Conservation (phyloP, 1,139 yeast genomes). For the Entelexis sorbosivorans region DNA sequence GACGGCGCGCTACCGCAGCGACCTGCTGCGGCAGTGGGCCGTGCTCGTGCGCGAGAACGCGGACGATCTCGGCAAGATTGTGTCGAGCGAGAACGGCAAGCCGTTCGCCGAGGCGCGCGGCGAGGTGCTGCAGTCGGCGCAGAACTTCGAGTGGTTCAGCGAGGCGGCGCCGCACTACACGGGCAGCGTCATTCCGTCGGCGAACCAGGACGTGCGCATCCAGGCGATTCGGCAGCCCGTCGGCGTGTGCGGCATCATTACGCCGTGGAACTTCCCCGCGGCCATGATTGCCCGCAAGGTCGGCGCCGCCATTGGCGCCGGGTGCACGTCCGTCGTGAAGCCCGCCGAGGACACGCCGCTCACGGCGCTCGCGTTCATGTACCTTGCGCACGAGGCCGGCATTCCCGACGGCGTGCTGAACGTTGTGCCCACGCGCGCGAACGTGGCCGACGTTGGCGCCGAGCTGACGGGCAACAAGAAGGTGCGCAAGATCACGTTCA, state of each 20-base stretch:
- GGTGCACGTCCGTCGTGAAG: slow-evolving; percentile 80
- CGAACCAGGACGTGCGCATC: slow-evolving; percentile 46
- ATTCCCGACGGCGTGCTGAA: slow-evolving; percentile 79
- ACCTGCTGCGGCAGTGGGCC: slow-evolving; percentile 52
- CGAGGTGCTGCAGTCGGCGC: slow-evolving; percentile 66
- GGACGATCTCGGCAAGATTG: slow-evolving; percentile 62
- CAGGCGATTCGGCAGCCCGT: slow-evolving; percentile 65
- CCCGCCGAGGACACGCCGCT: slow-evolving; percentile 88
- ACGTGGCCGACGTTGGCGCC: slow-evolving; percentile 47
- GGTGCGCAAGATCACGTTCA: slow-evolving; percentile 70
- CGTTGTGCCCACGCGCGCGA: slow-evolving; percentile 48
- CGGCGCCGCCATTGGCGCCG: slow-evolving; percentile 88
- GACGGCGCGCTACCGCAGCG: slow-evolving; percentile 55
- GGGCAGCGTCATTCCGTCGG: slow-evolving; percentile 63
- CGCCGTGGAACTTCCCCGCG: slow-evolving; percentile 95
- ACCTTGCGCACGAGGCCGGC: slow-evolving; percentile 66
- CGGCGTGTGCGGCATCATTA: slow-evolving; percentile 82
- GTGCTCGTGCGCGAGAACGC: slow-evolving; percentile 51
- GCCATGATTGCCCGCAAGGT: slow-evolving; percentile 90
- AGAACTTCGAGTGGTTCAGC: slow-evolving; percentile 77
- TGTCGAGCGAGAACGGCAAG: slow-evolving; percentile 79
- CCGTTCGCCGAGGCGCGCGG: slow-evolving; percentile 65
- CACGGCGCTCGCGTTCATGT: slow-evolving; percentile 70
- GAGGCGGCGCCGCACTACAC: slow-evolving; percentile 73
- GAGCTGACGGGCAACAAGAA: slow-evolving; percentile 56